A percentile compares a stretch with the other conserved stretches of the same genome.
phyloP scores from a whole-genome alignment of 2,329 filamentous ascomycete genomes.

The Botryosphaeria agaves region DNA sequence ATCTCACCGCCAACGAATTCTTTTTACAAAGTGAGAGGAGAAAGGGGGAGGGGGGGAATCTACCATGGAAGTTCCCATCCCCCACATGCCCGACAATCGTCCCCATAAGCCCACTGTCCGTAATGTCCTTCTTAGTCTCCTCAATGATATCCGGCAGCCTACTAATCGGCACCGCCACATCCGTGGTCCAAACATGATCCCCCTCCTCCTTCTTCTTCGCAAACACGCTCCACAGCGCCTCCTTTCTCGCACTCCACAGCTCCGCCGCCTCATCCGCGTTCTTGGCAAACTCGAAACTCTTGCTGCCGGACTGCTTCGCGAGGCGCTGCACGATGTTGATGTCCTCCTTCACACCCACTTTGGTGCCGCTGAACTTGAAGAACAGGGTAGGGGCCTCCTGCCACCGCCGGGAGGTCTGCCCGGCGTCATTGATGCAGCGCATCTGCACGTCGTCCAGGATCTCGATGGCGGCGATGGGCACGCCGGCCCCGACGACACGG shows the following conservation, averaged over 20 bases:
- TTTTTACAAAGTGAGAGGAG: not conserved
- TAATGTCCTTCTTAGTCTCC: slow-evolving; percentile 52
- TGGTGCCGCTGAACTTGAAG: slow-evolving; percentile 57
- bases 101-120: slow-evolving; percentile 41
- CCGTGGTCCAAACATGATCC: slow-evolving; percentile 61
- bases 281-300: slow-evolving; percentile 52
- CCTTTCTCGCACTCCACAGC: slow-evolving; percentile 60
- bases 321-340: slow-evolving; percentile 48
- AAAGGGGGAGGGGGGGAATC: slow-evolving; percentile 9
- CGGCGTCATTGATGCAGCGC: slow-evolving; percentile 50
- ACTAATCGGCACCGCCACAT: slow-evolving; percentile 63
- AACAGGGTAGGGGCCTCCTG: slow-evolving; percentile 55
- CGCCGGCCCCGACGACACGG: slow-evolving; percentile 60
- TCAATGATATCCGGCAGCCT: slow-evolving; percentile 58
- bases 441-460: slow-evolving; percentile 89
- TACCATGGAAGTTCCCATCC: slow-evolving; percentile 57
- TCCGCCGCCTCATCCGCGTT: slow-evolving; percentile 47
- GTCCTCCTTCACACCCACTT: slow-evolving; percentile 59
- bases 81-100: slow-evolving; percentile 59
- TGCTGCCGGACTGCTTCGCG: slow-evolving; percentile 40
- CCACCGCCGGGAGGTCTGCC: slow-evolving; percentile 47
- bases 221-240: slow-evolving; percentile 57
- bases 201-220: slow-evolving; percentile 41
- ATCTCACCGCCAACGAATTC: not conserved
- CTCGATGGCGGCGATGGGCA: slow-evolving; percentile 82